These are phyloP conservation scores for Sugiyamaella neomexicana DNA, from an alignment of 1,139 yeast genomes.

Conservation along the genomic window DNA sequence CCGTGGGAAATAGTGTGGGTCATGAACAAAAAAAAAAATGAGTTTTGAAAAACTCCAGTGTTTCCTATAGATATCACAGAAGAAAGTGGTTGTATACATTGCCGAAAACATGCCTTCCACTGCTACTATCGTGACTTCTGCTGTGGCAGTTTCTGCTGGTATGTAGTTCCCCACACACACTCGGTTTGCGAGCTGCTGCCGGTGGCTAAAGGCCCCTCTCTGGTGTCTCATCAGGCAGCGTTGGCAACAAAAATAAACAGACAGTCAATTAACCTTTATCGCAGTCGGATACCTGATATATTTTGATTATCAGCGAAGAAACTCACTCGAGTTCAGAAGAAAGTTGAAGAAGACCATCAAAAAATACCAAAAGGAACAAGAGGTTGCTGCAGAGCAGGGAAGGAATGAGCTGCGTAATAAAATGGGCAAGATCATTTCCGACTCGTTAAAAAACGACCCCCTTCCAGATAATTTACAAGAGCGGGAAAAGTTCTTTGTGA, in stretches of 20 bases:
- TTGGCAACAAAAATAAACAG: too few relatives aligned
- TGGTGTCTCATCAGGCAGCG: too few relatives aligned
- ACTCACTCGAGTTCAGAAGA: slow-evolving; percentile 76
- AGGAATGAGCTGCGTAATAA: slow-evolving; percentile 57
- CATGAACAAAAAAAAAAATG: neutral
- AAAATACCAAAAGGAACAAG: slow-evolving; percentile 57
- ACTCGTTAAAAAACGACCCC: slow-evolving; percentile 68
- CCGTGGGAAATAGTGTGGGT: neutral
- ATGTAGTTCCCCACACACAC: slow-evolving; percentile 20
- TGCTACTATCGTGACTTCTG: slow-evolving; percentile 32
- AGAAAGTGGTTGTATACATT: neutral
- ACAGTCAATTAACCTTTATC: neutral
- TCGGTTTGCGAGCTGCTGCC: neutral
- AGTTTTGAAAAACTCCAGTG: neutral
- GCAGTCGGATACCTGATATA: slow-evolving; percentile 75
- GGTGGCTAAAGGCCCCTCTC: too few relatives aligned
- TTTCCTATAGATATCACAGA: neutral
- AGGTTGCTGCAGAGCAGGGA: slow-evolving; percentile 58
- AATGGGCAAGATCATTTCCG: slow-evolving; percentile 60
- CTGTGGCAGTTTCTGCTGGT: slow-evolving; percentile 39
- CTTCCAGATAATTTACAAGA: slow-evolving; percentile 70
- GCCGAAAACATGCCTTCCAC: slow-evolving; percentile 18
- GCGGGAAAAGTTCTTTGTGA: slow-evolving; percentile 76
- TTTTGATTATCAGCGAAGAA: slow-evolving; percentile 91
- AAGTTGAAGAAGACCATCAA: slow-evolving; percentile 59